phyloP scores from a whole-genome alignment of 768 basidiomycete species.

The Naganishia vaughanmartiniae region DNA sequence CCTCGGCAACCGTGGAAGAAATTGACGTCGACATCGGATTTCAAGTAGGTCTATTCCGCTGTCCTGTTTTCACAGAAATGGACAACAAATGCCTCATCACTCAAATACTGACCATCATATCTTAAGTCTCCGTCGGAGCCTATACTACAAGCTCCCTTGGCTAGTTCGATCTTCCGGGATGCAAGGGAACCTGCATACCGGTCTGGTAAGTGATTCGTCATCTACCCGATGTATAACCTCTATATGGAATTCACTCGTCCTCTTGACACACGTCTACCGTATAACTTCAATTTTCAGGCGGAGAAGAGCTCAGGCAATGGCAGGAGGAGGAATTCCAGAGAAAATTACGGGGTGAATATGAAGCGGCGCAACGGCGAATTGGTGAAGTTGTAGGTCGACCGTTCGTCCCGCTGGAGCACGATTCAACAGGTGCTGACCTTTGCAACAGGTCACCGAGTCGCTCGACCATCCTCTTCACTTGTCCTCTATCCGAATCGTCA shows the following conservation, averaged over 20 bases:
- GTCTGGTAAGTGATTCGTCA: constrained; percentile 29
- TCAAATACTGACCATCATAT: not conserved
- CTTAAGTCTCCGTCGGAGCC: constrained; percentile 9
- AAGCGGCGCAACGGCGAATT: constrained; percentile 65
- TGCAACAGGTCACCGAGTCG: constrained; percentile 64
- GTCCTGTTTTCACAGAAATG: not conserved
- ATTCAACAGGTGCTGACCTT: not conserved
- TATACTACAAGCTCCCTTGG: constrained; percentile 25
- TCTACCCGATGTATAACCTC: not conserved
- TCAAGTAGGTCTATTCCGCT: constrained; percentile 8
- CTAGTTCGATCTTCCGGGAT: constrained; percentile 31
- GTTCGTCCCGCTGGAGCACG: not conserved
- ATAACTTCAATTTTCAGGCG: not conserved
- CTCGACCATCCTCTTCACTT: constrained; percentile 67
- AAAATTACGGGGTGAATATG: constrained; percentile 72
- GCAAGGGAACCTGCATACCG: constrained; percentile 31
- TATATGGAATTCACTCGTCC: too few relatives aligned
- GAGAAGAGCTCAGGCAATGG: constrained; percentile 64
- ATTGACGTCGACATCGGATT: constrained; percentile 33
- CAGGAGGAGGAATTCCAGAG: constrained; percentile 70
- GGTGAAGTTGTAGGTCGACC: constrained; percentile 61
- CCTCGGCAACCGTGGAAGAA: constrained; percentile 28
- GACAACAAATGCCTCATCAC: too few relatives aligned
- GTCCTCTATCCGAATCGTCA: constrained; percentile 75
- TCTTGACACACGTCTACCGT: not conserved